These are phyloP conservation scores for Helicostylum pulchrum DNA, from an alignment of 192 early-diverging fungal species.

Conservation along the genomic window DNA sequence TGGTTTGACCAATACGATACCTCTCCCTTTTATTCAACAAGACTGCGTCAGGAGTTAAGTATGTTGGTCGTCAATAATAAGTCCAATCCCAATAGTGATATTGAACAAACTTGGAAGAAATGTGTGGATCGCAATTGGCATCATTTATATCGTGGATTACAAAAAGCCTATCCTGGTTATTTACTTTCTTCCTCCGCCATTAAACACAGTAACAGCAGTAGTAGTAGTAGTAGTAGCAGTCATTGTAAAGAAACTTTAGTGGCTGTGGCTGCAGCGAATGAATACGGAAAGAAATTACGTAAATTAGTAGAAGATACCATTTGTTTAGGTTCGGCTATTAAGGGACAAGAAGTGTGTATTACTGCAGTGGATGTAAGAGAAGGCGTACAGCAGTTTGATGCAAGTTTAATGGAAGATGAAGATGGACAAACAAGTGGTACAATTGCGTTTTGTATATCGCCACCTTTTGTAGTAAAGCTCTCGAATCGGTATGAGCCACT, in stretches of 20 bases:
- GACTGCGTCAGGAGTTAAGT: slow-evolving; percentile 28
- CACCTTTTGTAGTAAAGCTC: slow-evolving; percentile 26
- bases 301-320: slow-evolving; percentile 26
- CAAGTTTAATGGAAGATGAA: slow-evolving; percentile 26
- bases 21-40: slow-evolving; percentile 4
- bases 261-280: neutral
- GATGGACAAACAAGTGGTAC: slow-evolving; percentile 16
- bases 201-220: neutral
- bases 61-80: slow-evolving; percentile 9
- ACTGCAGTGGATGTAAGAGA: slow-evolving; percentile 24
- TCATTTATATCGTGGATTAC: slow-evolving; percentile 27
- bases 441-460: slow-evolving; percentile 30
- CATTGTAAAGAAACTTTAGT: too few relatives aligned
- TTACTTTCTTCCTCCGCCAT: neutral
- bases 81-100: slow-evolving; percentile 2
- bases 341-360: slow-evolving; percentile 33
- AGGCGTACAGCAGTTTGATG: slow-evolving; percentile 23
- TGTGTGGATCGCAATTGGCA: slow-evolving; percentile 16
- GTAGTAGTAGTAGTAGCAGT: neutral
- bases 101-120: slow-evolving; percentile 14
- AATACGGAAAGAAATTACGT: slow-evolving; percentile 22
- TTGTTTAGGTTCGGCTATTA: slow-evolving; percentile 25
- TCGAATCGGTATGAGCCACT: slow-evolving; percentile 7
- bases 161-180: slow-evolving; percentile 24
- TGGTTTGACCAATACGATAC: slow-evolving; percentile 20